These are phyloP conservation scores for Mycena floridula DNA, from an alignment of 768 basidiomycete species.

Conservation along the genomic window DNA sequence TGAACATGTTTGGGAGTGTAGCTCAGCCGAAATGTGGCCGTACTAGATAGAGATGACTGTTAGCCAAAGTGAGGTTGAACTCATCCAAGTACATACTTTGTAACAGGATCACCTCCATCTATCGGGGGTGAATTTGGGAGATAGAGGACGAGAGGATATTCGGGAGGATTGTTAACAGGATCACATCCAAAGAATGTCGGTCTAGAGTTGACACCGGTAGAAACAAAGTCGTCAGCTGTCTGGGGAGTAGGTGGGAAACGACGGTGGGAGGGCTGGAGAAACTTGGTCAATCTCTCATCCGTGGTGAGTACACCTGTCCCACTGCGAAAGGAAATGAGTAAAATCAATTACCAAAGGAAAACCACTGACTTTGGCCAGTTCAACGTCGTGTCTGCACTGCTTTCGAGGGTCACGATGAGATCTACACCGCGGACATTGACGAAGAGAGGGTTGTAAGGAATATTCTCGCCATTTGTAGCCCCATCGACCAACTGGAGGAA, in stretches of 20 bases:
- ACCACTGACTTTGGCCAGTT: conserved; percentile 61
- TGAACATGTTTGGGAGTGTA: conserved; percentile 50
- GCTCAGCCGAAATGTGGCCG: conserved; percentile 51
- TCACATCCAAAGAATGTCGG: conserved; percentile 82
- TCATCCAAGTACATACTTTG: conserved; percentile 63
- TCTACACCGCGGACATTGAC: conserved; percentile 66
- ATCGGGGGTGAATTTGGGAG: conserved; percentile 74
- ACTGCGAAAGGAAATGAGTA: conserved; percentile 20
- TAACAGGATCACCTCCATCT: conserved; percentile 51
- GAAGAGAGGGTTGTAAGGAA: conserved; percentile 68
- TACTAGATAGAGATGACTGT: conserved; percentile 26
- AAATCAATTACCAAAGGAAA: conserved; percentile 30
- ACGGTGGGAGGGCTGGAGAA: conserved; percentile 47
- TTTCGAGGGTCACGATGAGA: conserved; percentile 72
- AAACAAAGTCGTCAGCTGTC: conserved; percentile 43
- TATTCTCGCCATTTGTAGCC: conserved; percentile 59
- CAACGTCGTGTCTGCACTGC: conserved; percentile 42
- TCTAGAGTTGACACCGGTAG: conserved; percentile 55
- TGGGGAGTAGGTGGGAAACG: conserved; percentile 60
- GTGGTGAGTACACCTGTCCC: conserved; percentile 48
- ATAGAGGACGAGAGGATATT: conserved; percentile 67
- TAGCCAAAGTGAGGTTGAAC: conserved; percentile 44
- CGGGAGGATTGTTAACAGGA: conserved; percentile 37
- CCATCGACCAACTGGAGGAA: conserved; percentile 70
- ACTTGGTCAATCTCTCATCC: conserved; percentile 34